Percentiles rank a stretch among this genome's conserved stretches.
phyloP scores from a whole-genome alignment of 352 stramenopile genomes.

The Globisporangium polare region DNA sequence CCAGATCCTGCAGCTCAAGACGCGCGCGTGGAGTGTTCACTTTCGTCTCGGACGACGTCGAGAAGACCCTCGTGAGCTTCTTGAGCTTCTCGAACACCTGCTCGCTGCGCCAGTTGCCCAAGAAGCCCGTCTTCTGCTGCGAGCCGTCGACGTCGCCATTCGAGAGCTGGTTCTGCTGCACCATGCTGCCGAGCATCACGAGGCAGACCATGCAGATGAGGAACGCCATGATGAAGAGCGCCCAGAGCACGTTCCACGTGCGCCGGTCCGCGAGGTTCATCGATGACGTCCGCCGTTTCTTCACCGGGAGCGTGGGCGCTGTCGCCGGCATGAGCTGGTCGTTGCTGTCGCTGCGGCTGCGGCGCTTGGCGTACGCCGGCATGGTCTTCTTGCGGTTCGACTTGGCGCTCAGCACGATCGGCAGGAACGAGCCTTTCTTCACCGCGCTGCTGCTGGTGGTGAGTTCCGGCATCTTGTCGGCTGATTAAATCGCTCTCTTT shows the following conservation, averaged over 20 bases:
- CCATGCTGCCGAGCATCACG: conserved; percentile 38
- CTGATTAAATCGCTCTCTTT: background rate
- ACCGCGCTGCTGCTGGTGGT: background rate
- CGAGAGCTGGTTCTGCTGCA: conserved; percentile 37
- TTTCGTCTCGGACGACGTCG: conserved; percentile 1
- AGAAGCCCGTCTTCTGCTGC: conserved; percentile 25
- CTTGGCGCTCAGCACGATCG: conserved; percentile 30
- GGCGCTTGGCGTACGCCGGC: conserved; percentile 18
- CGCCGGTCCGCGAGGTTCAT: conserved; percentile 19
- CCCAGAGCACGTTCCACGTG: conserved; percentile 43
- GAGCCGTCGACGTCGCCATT: conserved; percentile 39
- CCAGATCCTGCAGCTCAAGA: conserved; percentile 20
- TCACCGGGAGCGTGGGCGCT: background rate
- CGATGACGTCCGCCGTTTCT: background rate
- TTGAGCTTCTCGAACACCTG: conserved; percentile 44
- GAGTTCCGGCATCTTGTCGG: conserved; percentile 23
- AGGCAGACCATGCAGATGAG: conserved; percentile 48
- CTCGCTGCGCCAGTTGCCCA: conserved; percentile 30
- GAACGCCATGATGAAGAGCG: conserved; percentile 40
- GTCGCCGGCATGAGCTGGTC: background rate
- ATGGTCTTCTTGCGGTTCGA: conserved; percentile 28
- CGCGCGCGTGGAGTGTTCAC: conserved; percentile 15
- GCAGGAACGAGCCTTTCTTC: conserved; percentile 38
- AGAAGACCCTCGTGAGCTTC: conserved; percentile 14
- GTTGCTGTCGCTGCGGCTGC: conserved; percentile 25